Evolutionary conservation across 2,329 filamentous ascomycete genomes (phyloP).

Genomic region (Penicillium hordei): DNA sequence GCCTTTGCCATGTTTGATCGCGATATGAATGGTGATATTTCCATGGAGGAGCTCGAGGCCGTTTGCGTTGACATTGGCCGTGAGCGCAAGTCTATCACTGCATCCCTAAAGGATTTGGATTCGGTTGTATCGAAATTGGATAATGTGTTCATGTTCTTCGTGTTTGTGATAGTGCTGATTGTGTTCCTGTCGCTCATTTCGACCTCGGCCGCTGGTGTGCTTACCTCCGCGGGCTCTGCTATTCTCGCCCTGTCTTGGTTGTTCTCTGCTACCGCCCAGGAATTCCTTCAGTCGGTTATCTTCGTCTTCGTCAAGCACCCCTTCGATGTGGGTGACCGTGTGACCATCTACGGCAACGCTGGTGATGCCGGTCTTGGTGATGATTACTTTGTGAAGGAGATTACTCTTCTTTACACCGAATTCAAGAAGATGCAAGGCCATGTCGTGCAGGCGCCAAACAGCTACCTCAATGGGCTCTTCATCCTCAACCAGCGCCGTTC

Average conservation of each 20-base stretch:
- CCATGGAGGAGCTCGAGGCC: constrained; percentile 88
- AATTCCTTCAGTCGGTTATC: constrained; percentile 89
- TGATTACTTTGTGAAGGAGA: constrained; percentile 95
- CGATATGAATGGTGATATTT: constrained; percentile 94
- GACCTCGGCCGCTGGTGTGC: constrained; percentile 80
- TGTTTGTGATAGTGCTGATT: constrained; percentile 74
- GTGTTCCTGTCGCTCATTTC: constrained; percentile 90
- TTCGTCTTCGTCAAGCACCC: constrained; percentile 98
- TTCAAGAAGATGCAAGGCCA: constrained; percentile 99
- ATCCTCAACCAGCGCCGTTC: constrained; percentile 93
- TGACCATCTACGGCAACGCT: constrained; percentile 87
- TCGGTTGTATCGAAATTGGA: constrained; percentile 90
- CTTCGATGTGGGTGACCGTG: constrained; percentile 92
- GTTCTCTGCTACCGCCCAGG: constrained; percentile 87
- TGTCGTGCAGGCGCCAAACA: constrained; percentile 93
- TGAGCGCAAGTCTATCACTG: constrained; percentile 92
- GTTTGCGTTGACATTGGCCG: constrained; percentile 93
- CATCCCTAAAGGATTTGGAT: constrained; percentile 90
- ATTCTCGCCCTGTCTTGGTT: constrained; percentile 91
- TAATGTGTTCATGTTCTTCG: constrained; percentile 83
- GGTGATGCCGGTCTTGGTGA: constrained; percentile 76
- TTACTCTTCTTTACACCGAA: constrained; percentile 88
- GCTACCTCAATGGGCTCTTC: constrained; percentile 85
- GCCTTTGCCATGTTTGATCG: constrained; percentile 94
- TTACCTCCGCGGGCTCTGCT: constrained; percentile 85